Conservation (phyloP, 208 protist species). For the Endotrypanum monterogeii region DNA sequence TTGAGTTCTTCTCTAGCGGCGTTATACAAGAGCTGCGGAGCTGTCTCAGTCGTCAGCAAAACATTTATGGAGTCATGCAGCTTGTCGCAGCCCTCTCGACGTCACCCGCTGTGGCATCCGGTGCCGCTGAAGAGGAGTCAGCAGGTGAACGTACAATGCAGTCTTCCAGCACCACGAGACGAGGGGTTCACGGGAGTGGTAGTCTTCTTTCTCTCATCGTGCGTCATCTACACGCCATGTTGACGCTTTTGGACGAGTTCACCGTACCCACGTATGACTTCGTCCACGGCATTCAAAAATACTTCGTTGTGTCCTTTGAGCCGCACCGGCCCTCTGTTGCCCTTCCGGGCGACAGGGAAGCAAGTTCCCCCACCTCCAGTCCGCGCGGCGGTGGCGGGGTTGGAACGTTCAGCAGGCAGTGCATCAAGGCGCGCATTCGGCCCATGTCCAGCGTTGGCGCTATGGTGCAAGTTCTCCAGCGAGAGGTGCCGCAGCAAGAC, state of each 20-base stretch:
- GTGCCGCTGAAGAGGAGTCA: not conserved
- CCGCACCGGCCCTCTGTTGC: slow-evolving; percentile 27
- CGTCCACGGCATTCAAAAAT: slow-evolving; percentile 22
- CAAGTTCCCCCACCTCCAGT: not conserved
- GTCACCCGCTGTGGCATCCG: not conserved
- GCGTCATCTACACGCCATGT: slow-evolving; percentile 38
- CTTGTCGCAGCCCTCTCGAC: slow-evolving; percentile 27
- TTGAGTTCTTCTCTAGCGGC: slow-evolving; percentile 64
- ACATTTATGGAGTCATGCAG: slow-evolving; percentile 30
- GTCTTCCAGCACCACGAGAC: not conserved
- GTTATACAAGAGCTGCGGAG: slow-evolving; percentile 35
- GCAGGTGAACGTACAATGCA: not conserved
- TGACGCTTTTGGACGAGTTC: slow-evolving; percentile 41
- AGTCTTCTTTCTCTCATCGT: slow-evolving; percentile 29
- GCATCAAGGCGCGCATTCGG: slow-evolving; percentile 32
- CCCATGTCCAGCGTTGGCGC: slow-evolving; percentile 29
- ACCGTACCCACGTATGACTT: slow-evolving; percentile 23
- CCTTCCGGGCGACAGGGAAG: slow-evolving; percentile 12
- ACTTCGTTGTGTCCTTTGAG: slow-evolving; percentile 32
- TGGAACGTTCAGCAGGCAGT: not conserved
- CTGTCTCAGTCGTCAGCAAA: slow-evolving; percentile 21
- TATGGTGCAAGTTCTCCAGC: slow-evolving; percentile 29
- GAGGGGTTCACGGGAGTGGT: not conserved
- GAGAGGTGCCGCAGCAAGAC: slow-evolving; percentile 24
- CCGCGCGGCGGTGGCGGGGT: not conserved